Base-by-base conservation (phyloP, 768 basidiomycete species). In the Mycena albidolilacea region DNA sequence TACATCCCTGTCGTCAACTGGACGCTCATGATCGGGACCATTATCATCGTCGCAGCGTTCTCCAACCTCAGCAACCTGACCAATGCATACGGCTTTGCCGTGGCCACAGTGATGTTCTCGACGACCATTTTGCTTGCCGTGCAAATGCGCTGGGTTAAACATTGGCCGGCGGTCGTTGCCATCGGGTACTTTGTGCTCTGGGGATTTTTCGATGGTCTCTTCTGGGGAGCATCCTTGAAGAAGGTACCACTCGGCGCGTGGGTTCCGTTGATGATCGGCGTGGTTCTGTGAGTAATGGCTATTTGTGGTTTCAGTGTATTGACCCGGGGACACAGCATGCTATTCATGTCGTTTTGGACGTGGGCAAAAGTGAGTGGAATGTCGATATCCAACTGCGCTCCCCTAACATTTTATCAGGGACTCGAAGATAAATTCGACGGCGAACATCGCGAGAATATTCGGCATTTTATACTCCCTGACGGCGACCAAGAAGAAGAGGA, bases 141-240 rank as follows among this genome's bases (percentile, higher is more conserved):
- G 17, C 90, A 91, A 57, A 91, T 91, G 75, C 82, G 79, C 35
- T 90, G 85, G 66, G 86, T 91, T 70, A 93, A 92, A 74, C 78
- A 83, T 23, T 81, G 84, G 67, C 86, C 88, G 5, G 73, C 85
- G 62, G 46, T 86, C 5, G 59, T 90, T 15, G 83, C 84, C 0
- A 9, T 90, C 6, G 79, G 74, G 1, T 92, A 87, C 77, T 87
- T 91, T 74, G 0, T 89, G 12, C 76, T 85, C 23, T 92, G 88
- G 61, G 91, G 90, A 11, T 93, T 93, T 82, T 82, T 93, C 64
- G 92, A 93, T 78, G 90, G 90, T 73, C 81, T 91, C 17, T 93
- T 93, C 82, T 92, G 90, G 89, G 91, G 90, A 35, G 89, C 91
- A 0, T 80, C 90, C 0, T 77, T 92, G 70, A 89, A 85, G 77